Conservation (phyloP, 2,329 filamentous ascomycete species). For the Beauveria sp. region DNA sequence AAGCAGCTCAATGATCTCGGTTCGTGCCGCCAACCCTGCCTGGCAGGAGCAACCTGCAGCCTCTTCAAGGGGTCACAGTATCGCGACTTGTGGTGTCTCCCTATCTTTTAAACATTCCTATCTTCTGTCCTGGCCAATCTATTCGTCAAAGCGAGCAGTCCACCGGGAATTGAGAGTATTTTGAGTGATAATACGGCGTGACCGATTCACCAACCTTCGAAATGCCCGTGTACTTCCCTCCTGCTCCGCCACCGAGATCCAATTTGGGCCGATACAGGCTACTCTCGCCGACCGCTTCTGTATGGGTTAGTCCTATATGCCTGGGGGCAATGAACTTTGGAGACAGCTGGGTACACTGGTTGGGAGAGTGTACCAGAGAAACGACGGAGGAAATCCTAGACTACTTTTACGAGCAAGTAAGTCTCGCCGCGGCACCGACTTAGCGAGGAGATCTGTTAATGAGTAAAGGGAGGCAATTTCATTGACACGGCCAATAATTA, state of each 20-base stretch:
- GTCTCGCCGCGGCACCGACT: not conserved
- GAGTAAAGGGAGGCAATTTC: slow-evolving; percentile 50
- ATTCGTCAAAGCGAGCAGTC: not conserved
- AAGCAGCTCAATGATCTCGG: too few relatives aligned
- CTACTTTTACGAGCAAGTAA: slow-evolving; percentile 51
- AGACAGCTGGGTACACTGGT: slow-evolving; percentile 41
- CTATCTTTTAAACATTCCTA: not conserved
- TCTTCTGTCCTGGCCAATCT: not conserved
- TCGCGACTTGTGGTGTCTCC: too few relatives aligned
- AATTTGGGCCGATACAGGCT: slow-evolving; percentile 58
- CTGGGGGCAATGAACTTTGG: slow-evolving; percentile 62
- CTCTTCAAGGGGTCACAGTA: too few relatives aligned
- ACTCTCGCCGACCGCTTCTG: slow-evolving; percentile 55
- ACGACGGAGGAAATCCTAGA: slow-evolving; percentile 58
- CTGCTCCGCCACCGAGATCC: slow-evolving; percentile 47
- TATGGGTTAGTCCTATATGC: slow-evolving; percentile 60
- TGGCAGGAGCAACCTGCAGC: not conserved
- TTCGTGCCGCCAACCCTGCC: too few relatives aligned
- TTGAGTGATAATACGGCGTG: not conserved
- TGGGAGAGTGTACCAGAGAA: slow-evolving; percentile 60
- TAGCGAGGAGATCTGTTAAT: not conserved
- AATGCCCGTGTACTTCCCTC: slow-evolving; percentile 15
- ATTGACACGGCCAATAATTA: slow-evolving; percentile 67
- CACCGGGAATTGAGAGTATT: not conserved
- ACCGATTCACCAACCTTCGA: not conserved